Conservation (phyloP, 2,329 filamentous ascomycete genomes). For the Trichoderma breve region DNA sequence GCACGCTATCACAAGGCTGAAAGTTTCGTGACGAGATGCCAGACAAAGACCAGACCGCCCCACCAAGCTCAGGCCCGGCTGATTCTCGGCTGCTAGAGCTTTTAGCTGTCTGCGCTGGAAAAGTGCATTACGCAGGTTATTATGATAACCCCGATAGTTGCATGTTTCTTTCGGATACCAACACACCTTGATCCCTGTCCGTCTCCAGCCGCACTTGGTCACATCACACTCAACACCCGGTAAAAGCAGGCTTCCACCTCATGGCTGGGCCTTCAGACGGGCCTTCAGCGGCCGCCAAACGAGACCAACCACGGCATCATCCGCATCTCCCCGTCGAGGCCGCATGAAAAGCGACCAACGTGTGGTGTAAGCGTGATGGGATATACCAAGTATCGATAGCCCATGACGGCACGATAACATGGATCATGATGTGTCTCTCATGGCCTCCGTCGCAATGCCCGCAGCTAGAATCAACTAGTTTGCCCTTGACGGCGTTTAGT, state of each 20-base stretch:
- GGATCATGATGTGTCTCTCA: neutral
- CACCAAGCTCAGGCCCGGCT: neutral
- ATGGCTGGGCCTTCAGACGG: neutral
- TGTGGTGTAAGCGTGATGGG: slow-evolving; percentile 6
- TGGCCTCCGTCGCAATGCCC: slow-evolving; percentile 2
- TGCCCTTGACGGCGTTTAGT: neutral
- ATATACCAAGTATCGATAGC: neutral
- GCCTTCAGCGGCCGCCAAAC: slow-evolving; percentile 3
- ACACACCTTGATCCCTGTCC: neutral
- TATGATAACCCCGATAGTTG: neutral
- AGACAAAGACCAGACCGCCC: slow-evolving; percentile 8
- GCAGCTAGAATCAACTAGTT: neutral
- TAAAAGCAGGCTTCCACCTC: slow-evolving; percentile 14
- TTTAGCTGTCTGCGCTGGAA: neutral
- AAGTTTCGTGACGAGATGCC: slow-evolving; percentile 20
- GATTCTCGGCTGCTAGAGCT: neutral
- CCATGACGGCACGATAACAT: neutral
- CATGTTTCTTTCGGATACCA: neutral
- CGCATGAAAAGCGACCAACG: slow-evolving; percentile 20
- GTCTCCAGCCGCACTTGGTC: neutral
- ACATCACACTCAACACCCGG: neutral
- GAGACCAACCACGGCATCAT: slow-evolving; percentile 18
- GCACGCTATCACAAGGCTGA: slow-evolving; percentile 21
- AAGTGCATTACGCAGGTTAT: neutral
- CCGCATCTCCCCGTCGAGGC: slow-evolving; percentile 14